Evolutionary conservation across 2,329 filamentous ascomycete species (phyloP), one percentile per base, ranked within the genome.

Genomic region (Karstenula rhodostoma): DNA sequence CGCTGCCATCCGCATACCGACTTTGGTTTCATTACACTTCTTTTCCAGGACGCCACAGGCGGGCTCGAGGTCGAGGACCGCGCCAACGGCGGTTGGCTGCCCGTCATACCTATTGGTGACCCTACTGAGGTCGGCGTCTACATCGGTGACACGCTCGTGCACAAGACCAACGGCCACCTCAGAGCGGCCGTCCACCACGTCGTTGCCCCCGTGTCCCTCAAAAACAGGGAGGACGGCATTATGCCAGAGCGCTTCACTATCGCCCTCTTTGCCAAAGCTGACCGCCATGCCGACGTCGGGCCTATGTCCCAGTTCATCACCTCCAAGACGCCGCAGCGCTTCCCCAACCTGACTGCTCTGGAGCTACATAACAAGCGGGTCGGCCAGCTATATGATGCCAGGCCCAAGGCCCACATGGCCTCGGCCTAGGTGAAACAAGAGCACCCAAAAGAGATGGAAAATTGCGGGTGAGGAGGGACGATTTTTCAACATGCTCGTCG

Each of bases 61-160:
- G 91, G 92, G 0, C 80, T 95, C 61, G 91, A 95, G 80, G 91
- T 91, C 27, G 91, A 93, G 76, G 94, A 94, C 77, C 61, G 65
- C 35, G 83, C 35, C 22, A 44, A 32, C 23, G 50, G 50, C 37
- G 50, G 50, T 23, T 53, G 50, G 50, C 35, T 53, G 50, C 35
- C 50, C 37, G 50, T 53, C 15, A 44, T 32, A 29, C 50, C 50
- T 17, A 44, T 13, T 46, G 66, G 10, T 57, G 49, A 54, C 42
- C 37, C 49, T 6, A 55, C 50, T 10, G 51, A 54, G 49, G 43
- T 59, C 22, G 43, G 52, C 25, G 49, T 59, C 23, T 48, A 59
- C 23, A 43, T 59, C 17, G 42, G 49, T 19, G 50, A 59, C 25
- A 59, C 44, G 19, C 49, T 55, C 22, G 57, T 55, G 32, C 43